phyloP scores from a whole-genome alignment of 225 moss, liverwort and hornwort genomes.

The Thuidium tamariscinum region DNA sequence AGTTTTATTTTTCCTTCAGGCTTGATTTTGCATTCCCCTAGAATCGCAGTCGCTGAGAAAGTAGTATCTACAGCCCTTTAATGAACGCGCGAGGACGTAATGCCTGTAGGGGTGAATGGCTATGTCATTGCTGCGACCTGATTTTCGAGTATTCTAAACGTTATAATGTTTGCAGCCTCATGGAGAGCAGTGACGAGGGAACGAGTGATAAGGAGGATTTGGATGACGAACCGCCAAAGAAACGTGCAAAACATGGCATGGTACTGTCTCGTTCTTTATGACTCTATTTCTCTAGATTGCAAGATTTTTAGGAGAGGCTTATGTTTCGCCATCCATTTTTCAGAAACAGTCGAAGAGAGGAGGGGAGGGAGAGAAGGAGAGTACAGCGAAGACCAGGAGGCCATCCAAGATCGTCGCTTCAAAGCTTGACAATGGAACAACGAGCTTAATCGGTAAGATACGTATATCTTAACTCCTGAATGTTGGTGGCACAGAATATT shows the following conservation, averaged over 20 bases:
- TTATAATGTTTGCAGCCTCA: constrained; percentile 35
- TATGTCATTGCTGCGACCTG: background rate
- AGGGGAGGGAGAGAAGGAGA: constrained; percentile 59
- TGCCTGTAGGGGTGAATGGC: background rate
- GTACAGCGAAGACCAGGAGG: constrained; percentile 61
- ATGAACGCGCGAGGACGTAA: background rate
- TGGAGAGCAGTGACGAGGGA: constrained; percentile 63
- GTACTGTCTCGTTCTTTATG: constrained; percentile 4
- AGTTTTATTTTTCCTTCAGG: background rate
- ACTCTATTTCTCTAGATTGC: background rate
- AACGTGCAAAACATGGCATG: constrained; percentile 38
- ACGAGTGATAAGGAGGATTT: constrained; percentile 61
- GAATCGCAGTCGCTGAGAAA: background rate
- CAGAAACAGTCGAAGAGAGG: constrained; percentile 63
- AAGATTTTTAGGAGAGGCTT: background rate
- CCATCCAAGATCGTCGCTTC: constrained; percentile 21
- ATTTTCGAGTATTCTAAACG: background rate
- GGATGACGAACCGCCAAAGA: constrained; percentile 64
- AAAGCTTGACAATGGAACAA: constrained; percentile 12
- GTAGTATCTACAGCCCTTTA: background rate
- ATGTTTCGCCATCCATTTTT: background rate
- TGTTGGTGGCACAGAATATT: background rate
- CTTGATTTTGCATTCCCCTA: background rate
- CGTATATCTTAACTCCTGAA: background rate
- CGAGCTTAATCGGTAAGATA: constrained; percentile 37